Percentiles rank a stretch among this genome's conserved stretches.
Conservation (phyloP, 164 flowering plant genomes). For the Nelumbo lutea region DNA sequence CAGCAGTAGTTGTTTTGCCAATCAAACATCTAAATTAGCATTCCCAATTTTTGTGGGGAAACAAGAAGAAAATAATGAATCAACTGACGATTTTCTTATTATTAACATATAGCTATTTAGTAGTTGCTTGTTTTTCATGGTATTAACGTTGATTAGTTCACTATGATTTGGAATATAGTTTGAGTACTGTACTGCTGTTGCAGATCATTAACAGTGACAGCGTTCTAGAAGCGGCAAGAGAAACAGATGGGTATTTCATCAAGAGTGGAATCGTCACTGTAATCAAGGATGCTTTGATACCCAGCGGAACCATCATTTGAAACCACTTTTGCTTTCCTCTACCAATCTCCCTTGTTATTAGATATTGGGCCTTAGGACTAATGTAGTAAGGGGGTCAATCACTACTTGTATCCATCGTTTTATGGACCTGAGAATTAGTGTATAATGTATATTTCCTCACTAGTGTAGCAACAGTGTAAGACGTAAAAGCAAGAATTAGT, state of each 20-base stretch:
- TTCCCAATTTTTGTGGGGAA: too few species aligned
- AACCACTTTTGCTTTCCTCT: background rate
- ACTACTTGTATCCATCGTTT: background rate
- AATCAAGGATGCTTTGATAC: conserved; percentile 93
- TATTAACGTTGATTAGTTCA: too few species aligned
- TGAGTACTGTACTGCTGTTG: background rate
- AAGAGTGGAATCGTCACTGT: conserved; percentile 95
- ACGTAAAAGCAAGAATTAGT: too few species aligned
- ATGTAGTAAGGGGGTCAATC: background rate
- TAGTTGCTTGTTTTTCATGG: too few species aligned
- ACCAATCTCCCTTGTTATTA: background rate
- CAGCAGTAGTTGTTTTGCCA: too few species aligned
- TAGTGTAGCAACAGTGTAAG: background rate
- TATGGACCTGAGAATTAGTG: background rate
- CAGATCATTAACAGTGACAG: conserved; percentile 81
- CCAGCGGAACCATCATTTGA: conserved; percentile 75
- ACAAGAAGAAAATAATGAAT: too few species aligned
- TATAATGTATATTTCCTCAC: background rate
- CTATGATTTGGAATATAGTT: too few species aligned
- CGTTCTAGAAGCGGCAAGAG: conserved; percentile 96
- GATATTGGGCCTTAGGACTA: background rate
- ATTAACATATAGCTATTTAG: too few species aligned
- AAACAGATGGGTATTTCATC: conserved; percentile 96
- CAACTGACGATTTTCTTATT: too few species aligned
- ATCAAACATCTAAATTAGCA: too few species aligned